Percentiles rank a stretch among this genome's conserved stretches.
Evolutionary conservation across 2,329 filamentous ascomycete genomes (phyloP).

Genomic region (Colletotrichum sp.): DNA sequence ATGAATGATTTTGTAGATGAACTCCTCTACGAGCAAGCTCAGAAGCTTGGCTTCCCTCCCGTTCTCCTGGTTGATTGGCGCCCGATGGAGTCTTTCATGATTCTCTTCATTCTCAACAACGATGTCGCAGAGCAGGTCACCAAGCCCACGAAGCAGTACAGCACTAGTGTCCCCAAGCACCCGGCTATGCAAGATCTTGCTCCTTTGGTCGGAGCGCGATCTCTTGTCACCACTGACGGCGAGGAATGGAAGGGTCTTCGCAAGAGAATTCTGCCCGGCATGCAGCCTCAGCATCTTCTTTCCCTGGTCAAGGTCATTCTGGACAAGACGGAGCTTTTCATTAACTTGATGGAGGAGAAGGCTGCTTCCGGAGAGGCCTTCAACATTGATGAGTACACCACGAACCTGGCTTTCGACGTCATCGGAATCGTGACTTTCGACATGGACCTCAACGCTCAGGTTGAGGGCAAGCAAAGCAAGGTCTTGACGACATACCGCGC

Average conservation of each 20-base stretch:
- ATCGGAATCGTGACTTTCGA: slow-evolving; percentile 40
- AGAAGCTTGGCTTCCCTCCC: slow-evolving; percentile 8
- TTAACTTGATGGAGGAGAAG: slow-evolving; percentile 30
- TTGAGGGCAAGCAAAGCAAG: slow-evolving; percentile 26
- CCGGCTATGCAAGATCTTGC: slow-evolving; percentile 9
- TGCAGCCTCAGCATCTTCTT: slow-evolving; percentile 27
- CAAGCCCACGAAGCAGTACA: slow-evolving; percentile 11
- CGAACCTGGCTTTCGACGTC: slow-evolving; percentile 42
- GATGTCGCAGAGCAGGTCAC: slow-evolving; percentile 14
- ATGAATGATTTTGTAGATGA: neutral
- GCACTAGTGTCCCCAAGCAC: slow-evolving; percentile 16
- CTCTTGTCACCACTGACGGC: slow-evolving; percentile 14
- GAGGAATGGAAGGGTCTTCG: slow-evolving; percentile 13
- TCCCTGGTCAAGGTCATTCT: slow-evolving; percentile 34
- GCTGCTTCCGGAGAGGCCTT: slow-evolving; percentile 30
- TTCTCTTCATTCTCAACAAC: slow-evolving; percentile 13
- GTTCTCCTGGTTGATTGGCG: slow-evolving; percentile 13
- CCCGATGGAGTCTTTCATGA: slow-evolving; percentile 2
- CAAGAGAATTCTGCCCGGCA: slow-evolving; percentile 8
- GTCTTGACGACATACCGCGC: slow-evolving; percentile 25
- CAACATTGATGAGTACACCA: slow-evolving; percentile 29
- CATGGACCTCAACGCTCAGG: slow-evolving; percentile 36
- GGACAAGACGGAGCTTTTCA: slow-evolving; percentile 9
- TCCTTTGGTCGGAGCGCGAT: slow-evolving; percentile 7
- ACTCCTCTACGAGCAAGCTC: slow-evolving; percentile 4